Evolutionary conservation across 1,139 yeast species (phyloP).

Genomic region (Kurtzmaniella quercitrusa): DNA sequence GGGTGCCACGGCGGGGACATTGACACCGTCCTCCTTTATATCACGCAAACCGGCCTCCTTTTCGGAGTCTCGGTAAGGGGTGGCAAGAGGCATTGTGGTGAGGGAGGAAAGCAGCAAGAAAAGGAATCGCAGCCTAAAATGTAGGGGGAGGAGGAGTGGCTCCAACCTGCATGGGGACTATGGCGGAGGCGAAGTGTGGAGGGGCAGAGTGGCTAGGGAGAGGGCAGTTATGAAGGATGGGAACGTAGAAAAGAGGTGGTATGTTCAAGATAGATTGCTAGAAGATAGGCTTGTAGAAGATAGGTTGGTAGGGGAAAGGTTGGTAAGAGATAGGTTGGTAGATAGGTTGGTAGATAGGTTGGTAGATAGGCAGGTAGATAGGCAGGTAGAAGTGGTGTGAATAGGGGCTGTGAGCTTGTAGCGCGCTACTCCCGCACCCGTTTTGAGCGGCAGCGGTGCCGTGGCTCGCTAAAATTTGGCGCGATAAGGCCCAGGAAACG

Average conservation of each 20-base stretch:
- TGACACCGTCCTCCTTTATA: background rate
- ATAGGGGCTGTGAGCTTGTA: too few species aligned
- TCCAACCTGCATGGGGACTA: background rate
- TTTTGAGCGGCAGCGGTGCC: too few species aligned
- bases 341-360: too few species aligned
- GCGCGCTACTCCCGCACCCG: too few species aligned
- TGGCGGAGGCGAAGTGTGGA: background rate
- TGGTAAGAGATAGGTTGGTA: too few species aligned
- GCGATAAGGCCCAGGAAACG: too few species aligned
- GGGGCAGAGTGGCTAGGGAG: background rate
- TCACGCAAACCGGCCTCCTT: background rate
- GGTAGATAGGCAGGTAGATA: too few species aligned
- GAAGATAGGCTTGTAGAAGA: too few species aligned
- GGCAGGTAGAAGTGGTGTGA: too few species aligned
- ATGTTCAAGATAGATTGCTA: too few species aligned
- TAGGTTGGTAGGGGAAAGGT: too few species aligned
- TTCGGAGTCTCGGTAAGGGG: background rate
- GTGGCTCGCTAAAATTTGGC: too few species aligned
- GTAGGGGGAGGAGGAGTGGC: background rate
- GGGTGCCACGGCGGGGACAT: background rate
- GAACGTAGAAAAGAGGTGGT: background rate
- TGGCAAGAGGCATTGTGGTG: background rate
- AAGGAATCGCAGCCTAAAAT: background rate
- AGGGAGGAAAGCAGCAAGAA: background rate
- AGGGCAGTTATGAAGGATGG: background rate